Base-by-base conservation (phyloP, 129 eudicot genomes). In the Flaveria robusta region DNA sequence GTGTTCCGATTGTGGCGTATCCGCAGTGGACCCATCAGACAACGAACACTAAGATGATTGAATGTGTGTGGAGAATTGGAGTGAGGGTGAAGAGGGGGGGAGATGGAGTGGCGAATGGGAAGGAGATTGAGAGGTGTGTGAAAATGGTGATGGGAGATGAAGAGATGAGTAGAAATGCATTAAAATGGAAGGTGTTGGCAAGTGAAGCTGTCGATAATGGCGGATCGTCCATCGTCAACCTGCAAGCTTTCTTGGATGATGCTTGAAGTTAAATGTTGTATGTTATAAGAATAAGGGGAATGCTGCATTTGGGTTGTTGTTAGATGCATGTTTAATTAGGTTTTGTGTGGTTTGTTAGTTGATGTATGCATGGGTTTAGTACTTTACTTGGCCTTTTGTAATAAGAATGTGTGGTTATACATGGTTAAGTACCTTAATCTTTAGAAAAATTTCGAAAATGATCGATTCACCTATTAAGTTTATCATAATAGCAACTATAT, bases 1-100 rank as follows among this genome's bases (percentile, higher is more conserved):
- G 96, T 9, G 91, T 89, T 82, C 90, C 88, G 14, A 80, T 83
- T 84, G 82, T 89, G 52, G 90, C 72, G 3, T 84, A 82, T 84
- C 90, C 96, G 0, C 89, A 82, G 26, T 89, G 92, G 92, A 85
- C 88, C 1, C 88, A 89, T 58, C 96, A 89, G 68, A 72, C 82
- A 4, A 85, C 77, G 14, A 78, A 78, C 22, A 92, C 88, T 0
- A 87, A 87, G 81, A 60, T 87, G 77, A 81, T 87, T 26, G 74
- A 85, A 22, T 88, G 80, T 80, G 84, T 86, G 18, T 89, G 96
- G 91, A 74, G 70, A 26, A 76, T 64, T 3, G 96, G 96, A 22
- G 72, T 85, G 0, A 81, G 89, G 74, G 96, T 87, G 9, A 85
- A 24, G 23, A 79, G 66, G 66, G 65, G 79, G 12, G 78, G 55